Conservation (phyloP, 768 basidiomycete species). For the Kwoniella botswanensis region DNA sequence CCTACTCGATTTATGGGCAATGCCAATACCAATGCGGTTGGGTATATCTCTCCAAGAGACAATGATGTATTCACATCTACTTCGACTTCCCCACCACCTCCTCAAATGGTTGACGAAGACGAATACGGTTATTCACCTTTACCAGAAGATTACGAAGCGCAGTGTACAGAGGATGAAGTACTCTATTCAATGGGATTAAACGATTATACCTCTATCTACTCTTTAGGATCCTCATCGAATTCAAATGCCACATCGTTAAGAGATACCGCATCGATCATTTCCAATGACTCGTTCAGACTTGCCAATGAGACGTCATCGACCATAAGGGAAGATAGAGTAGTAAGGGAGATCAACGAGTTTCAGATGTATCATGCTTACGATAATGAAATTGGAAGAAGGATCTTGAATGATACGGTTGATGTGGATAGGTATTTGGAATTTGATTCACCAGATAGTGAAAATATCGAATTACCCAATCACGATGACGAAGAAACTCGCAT, state of each 20-base stretch:
- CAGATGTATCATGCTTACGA: slow-evolving; percentile 6
- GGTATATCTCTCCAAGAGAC: slow-evolving; percentile 11
- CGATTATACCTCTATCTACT: slow-evolving; percentile 27
- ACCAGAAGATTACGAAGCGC: slow-evolving; percentile 49
- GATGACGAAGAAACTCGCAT: slow-evolving; percentile 7
- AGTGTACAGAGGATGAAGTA: slow-evolving; percentile 44
- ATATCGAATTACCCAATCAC: slow-evolving; percentile 21
- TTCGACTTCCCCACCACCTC: slow-evolving; percentile 13
- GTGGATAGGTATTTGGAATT: slow-evolving; percentile 22
- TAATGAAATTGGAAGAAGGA: slow-evolving; percentile 22
- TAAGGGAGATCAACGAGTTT: slow-evolving; percentile 21
- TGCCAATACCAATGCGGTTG: slow-evolving; percentile 5
- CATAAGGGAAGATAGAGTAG: slow-evolving; percentile 17
- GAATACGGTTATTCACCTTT: slow-evolving; percentile 47
- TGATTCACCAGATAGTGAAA: slow-evolving; percentile 38
- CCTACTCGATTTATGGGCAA: slow-evolving; percentile 1
- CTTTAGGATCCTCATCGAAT: slow-evolving; percentile 19
- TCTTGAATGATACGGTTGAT: slow-evolving; percentile 17
- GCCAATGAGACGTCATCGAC: slow-evolving; percentile 8
- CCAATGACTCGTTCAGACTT: neutral
- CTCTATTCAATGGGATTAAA: slow-evolving; percentile 28
- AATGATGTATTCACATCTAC: neutral
- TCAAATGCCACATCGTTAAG: slow-evolving; percentile 10
- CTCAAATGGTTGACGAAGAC: slow-evolving; percentile 34
- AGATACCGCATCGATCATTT: slow-evolving; percentile 2